These are phyloP conservation scores for Danielia reshetovae DNA, from an alignment of 805 yeast genomes.

Conservation along the genomic window DNA sequence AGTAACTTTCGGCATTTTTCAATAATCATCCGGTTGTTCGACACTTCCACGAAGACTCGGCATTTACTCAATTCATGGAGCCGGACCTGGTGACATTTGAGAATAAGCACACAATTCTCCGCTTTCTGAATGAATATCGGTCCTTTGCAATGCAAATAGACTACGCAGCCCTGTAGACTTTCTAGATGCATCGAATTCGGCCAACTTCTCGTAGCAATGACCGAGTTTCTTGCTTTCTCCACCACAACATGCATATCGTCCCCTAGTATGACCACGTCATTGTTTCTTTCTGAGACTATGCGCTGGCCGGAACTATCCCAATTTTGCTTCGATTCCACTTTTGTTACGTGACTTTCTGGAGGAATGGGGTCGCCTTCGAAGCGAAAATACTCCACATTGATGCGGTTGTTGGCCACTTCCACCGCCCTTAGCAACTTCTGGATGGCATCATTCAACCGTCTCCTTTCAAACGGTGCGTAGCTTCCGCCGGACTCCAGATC, in stretches of 20 bases:
- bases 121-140: slow-evolving; percentile 24
- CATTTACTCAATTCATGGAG: slow-evolving; percentile 11
- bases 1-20: slow-evolving; percentile 23
- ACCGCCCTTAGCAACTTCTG: slow-evolving; percentile 18
- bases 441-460: slow-evolving; percentile 17
- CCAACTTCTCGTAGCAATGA: background rate
- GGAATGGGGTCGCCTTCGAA: slow-evolving; percentile 30
- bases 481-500: slow-evolving; percentile 1
- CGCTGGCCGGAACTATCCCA: too few relatives aligned
- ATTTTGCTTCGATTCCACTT: too few relatives aligned
- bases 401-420: slow-evolving; percentile 16
- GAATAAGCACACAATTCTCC: slow-evolving; percentile 8
- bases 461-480: slow-evolving; percentile 18
- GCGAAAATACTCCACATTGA: slow-evolving; percentile 16
- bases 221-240: background rate
- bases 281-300: too few relatives aligned
- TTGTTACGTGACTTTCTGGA: background rate
- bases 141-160: slow-evolving; percentile 22
- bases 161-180: slow-evolving; percentile 12
- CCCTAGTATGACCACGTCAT: too few relatives aligned
- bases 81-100: slow-evolving; percentile 17
- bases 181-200: slow-evolving; percentile 23
- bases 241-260: background rate
- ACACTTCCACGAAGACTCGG: slow-evolving; percentile 16
- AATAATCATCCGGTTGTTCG: slow-evolving; percentile 23